Percentiles rank a stretch among this genome's conserved stretches.
Conservation (phyloP, 2,329 filamentous ascomycete genomes). For the Fusarium floridanum region DNA sequence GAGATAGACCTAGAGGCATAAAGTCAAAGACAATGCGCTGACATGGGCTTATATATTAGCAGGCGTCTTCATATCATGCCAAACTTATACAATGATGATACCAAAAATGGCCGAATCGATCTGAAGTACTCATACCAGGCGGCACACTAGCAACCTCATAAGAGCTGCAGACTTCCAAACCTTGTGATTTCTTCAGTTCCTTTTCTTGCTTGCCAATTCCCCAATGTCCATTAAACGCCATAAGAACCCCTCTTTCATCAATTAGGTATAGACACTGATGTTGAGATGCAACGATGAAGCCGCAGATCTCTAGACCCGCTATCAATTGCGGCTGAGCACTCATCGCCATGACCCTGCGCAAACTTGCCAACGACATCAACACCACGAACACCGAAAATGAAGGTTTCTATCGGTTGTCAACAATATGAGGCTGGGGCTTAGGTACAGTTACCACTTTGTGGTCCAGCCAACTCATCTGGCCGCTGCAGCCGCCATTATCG, state of each 20-base stretch:
- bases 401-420: too few relatives aligned
- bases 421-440: conserved; percentile 11
- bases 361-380: background rate
- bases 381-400: background rate
- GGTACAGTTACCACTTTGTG: background rate
- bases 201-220: background rate
- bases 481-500: background rate
- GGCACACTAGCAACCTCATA: background rate
- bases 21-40: background rate
- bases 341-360: background rate
- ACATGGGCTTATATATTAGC: background rate
- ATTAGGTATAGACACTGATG: background rate
- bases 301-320: background rate
- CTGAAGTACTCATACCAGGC: background rate
- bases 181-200: background rate
- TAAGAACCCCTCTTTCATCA: background rate
- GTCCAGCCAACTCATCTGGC: background rate
- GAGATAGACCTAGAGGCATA: conserved; percentile 1
- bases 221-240: background rate
- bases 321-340: background rate
- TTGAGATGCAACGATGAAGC: background rate
- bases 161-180: background rate
- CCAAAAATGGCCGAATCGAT: background rate
- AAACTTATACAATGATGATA: background rate
- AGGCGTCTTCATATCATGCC: background rate